These are phyloP conservation scores for Nitzschia sp. DNA, from an alignment of 108 stramenopile species.

Conservation along the genomic window DNA sequence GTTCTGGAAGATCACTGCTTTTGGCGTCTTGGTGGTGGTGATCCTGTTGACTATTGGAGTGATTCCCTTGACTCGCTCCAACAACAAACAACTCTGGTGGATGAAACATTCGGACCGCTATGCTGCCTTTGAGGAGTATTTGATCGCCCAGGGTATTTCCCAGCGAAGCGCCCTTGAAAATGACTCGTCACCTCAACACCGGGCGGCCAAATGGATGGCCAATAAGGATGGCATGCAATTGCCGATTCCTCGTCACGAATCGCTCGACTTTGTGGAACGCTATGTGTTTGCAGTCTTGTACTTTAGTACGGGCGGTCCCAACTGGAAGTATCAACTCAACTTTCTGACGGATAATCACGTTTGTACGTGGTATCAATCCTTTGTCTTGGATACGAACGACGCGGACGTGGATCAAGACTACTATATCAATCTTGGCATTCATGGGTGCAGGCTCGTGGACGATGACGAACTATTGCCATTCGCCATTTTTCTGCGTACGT, in stretches of 20 bases:
- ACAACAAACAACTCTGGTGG: slow-evolving; percentile 5
- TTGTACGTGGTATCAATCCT: slow-evolving; percentile 49
- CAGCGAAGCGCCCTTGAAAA: slow-evolving; percentile 12
- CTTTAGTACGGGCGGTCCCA: slow-evolving; percentile 43
- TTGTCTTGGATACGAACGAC: neutral
- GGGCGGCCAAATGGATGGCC: slow-evolving; percentile 51
- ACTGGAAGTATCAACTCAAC: slow-evolving; percentile 41
- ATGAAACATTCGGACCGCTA: slow-evolving; percentile 11
- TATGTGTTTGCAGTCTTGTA: slow-evolving; percentile 54
- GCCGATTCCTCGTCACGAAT: neutral
- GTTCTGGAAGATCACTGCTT: slow-evolving; percentile 10
- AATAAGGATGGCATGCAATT: slow-evolving; percentile 32
- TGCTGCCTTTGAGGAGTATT: slow-evolving; percentile 1
- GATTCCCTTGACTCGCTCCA: neutral
- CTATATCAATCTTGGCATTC: neutral
- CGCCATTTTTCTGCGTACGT: slow-evolving; percentile 35
- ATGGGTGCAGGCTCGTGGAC: slow-evolving; percentile 5
- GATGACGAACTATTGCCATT: slow-evolving; percentile 5
- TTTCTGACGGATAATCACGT: slow-evolving; percentile 52
- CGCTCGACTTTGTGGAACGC: slow-evolving; percentile 22
- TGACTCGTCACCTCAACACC: slow-evolving; percentile 36
- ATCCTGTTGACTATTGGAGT: neutral
- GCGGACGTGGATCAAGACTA: neutral
- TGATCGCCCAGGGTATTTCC: slow-evolving; percentile 18
- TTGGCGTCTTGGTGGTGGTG: neutral